Evolutionary conservation across 2,329 filamentous ascomycete genomes (phyloP), one percentile per base, ranked within the genome.

Genomic region (Fusarium sp.): DNA sequence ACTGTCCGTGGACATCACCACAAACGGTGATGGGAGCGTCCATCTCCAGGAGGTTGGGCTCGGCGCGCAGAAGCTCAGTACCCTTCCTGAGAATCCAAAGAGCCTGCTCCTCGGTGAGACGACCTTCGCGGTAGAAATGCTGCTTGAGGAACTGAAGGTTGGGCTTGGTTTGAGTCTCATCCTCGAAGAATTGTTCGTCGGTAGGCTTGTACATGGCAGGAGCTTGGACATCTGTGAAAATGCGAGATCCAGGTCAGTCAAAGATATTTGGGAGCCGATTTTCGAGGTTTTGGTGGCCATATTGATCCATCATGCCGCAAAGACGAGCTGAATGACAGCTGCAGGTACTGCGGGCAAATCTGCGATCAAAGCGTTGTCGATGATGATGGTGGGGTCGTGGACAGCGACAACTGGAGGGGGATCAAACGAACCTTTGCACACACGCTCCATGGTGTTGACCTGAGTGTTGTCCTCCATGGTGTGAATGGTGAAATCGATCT

Each of bases 11-110:
- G 58, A 99, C 94, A 78, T 99, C 96, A 79, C 96, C 96, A 78
- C 96, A 99, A 53, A 99, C 96, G 12, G 96, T 99, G 79, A 99
- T 99, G 67, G 96, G 96, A 43, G 96, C 96, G 81, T 99, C 96
- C 96, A 99, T 99, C 86, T 99, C 96, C 74, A 99, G 87, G 71
- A 99, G 86, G 81, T 98, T 99, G 71, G 96, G 95, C 84, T 99
- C 96, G 68, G 91, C 87, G 78, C 91, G 92, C 76, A 99, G 86
- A 53, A 99, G 84, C 80, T 98, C 92, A 59, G 94, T 94, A 68
- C 95, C 96, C 75, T 91, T 90, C 76, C 90, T 89, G 80, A 99
- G 91, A 77, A 99, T 99, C 90, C 92, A 98, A 81, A 99, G 85
- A 62, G 96, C 96, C 84, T 99, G 96, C 76, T 98, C 95, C 80